Evolutionary conservation across 2,329 filamentous ascomycete species (phyloP).

Genomic region (Colletotrichum cordylinicola): DNA sequence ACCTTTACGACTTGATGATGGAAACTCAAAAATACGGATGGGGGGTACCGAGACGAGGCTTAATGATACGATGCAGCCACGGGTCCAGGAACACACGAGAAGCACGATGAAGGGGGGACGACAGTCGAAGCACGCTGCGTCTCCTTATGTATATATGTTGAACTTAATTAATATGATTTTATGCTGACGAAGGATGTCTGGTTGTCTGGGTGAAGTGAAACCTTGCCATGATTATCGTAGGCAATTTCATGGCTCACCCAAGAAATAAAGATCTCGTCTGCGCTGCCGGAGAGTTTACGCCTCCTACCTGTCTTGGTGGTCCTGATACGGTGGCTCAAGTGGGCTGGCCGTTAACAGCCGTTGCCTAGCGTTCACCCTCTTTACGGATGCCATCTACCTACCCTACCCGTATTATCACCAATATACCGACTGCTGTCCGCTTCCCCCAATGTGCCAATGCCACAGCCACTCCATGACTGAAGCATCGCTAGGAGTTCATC

Average conservation of each 20-base stretch:
- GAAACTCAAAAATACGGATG: not conserved
- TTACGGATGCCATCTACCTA: not conserved
- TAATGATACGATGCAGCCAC: conserved; percentile 3
- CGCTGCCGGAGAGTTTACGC: rapidly evolving
- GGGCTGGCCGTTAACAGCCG: not conserved
- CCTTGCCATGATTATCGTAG: not conserved
- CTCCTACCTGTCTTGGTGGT: not conserved
- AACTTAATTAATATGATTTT: not conserved
- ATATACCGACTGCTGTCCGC: not conserved
- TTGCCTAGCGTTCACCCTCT: not conserved
- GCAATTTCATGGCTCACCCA: too few species aligned
- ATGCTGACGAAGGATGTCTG: not conserved
- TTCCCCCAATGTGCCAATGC: not conserved
- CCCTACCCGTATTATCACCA: not conserved
- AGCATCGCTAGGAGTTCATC: not conserved
- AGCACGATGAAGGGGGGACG: not conserved
- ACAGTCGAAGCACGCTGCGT: not conserved
- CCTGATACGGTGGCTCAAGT: not conserved
- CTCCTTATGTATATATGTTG: not conserved
- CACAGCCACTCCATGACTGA: not conserved
- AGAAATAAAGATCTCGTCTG: not conserved
- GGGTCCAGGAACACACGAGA: not conserved
- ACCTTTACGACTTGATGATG: not conserved
- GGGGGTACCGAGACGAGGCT: not conserved
- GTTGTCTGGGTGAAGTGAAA: rapidly evolving